Conservation (phyloP, 257 asterid species). For the Capsicum baccatum region DNA sequence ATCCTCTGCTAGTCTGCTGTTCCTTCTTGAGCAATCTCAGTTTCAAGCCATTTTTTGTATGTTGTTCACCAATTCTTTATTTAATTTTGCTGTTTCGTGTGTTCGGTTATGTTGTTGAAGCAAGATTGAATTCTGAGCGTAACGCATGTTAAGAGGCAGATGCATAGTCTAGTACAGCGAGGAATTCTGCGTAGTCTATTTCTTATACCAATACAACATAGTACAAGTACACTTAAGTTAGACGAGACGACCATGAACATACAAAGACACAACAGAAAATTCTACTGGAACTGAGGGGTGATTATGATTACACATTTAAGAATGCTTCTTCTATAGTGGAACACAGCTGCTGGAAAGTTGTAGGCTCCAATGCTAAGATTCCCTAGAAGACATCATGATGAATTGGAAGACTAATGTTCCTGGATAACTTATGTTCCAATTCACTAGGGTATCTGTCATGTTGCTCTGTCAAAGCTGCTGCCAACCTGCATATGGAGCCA, state of each 20-base stretch:
- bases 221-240: conserved; percentile 22
- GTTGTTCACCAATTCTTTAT: neutral
- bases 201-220: conserved; percentile 27
- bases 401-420: conserved; percentile 33
- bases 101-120: neutral
- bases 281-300: conserved; percentile 23
- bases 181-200: conserved; percentile 22
- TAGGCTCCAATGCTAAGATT: conserved; percentile 26
- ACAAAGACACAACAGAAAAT: conserved; percentile 24
- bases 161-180: neutral
- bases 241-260: conserved; percentile 16
- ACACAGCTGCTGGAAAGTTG: conserved; percentile 24
- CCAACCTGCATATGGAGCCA: conserved; percentile 94
- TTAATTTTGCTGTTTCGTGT: neutral
- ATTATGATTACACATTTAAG: conserved; percentile 28
- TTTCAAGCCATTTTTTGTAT: neutral
- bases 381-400: conserved; percentile 34
- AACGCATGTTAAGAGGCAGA: neutral
- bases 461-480: conserved; percentile 56
- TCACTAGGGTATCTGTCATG: conserved; percentile 37
- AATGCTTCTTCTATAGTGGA: conserved; percentile 32
- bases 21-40: neutral
- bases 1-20: neutral
- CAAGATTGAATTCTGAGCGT: neutral
- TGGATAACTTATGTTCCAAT: conserved; percentile 3